phyloP scores from a whole-genome alignment of 2,329 filamentous ascomycete genomes.

The Penicillium sp. region DNA sequence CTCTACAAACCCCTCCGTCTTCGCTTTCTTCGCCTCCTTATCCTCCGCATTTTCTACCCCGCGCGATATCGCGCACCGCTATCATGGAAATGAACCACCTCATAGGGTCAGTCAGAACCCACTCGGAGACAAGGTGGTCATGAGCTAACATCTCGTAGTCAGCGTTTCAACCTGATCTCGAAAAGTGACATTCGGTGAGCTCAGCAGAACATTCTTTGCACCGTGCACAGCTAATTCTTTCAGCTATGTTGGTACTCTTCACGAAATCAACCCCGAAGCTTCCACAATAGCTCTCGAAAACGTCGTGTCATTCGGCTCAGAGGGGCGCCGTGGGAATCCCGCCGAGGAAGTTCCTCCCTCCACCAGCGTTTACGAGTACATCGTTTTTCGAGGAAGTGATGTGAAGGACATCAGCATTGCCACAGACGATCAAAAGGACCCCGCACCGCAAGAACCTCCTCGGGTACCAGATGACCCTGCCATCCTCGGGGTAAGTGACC shows the following conservation, averaged over 20 bases:
- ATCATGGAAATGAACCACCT: constrained; percentile 52
- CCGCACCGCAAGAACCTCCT: constrained; percentile 71
- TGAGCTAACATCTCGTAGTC: constrained; percentile 55
- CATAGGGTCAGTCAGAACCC: constrained; percentile 45
- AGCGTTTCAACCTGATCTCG: constrained; percentile 93
- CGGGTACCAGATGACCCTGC: constrained; percentile 91
- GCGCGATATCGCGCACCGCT: constrained; percentile 33
- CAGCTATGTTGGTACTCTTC: constrained; percentile 92
- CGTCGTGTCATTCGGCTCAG: constrained; percentile 90
- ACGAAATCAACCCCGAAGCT: constrained; percentile 97
- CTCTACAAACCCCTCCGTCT: constrained; percentile 17
- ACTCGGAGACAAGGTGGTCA: constrained; percentile 34
- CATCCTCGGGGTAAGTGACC: constrained; percentile 85
- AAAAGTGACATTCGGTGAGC: constrained; percentile 94
- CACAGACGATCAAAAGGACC: constrained; percentile 68
- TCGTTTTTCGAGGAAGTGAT: constrained; percentile 96
- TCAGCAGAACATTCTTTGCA: constrained; percentile 16
- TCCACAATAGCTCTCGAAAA: constrained; percentile 96
- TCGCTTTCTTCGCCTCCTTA: constrained; percentile 23
- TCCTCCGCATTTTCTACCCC: constrained; percentile 18
- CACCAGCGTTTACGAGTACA: constrained; percentile 93
- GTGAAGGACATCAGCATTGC: constrained; percentile 97
- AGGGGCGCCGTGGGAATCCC: constrained; percentile 76
- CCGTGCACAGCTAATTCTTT: constrained; percentile 36
- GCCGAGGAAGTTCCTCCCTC: constrained; percentile 81